A percentile compares a stretch with the other conserved stretches of the same genome.
Evolutionary conservation across 441 rosid genomes (phyloP).

Genomic region (Adansonia gregorii): DNA sequence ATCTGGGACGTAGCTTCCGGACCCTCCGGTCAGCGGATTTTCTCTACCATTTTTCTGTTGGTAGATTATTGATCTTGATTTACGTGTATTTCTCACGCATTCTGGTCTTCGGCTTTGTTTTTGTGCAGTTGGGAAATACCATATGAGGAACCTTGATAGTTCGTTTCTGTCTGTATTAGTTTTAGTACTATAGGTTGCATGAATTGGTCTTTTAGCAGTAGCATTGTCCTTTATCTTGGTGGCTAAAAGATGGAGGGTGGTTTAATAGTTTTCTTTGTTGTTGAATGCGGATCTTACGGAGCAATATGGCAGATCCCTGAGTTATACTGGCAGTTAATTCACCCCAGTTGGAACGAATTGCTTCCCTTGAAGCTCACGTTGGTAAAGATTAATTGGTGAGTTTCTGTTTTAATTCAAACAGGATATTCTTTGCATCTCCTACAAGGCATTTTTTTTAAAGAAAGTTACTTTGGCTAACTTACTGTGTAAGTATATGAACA

Average conservation of each 20-base stretch:
- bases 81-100: slow-evolving; percentile 5
- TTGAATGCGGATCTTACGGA: slow-evolving; percentile 75
- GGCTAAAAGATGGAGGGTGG: not conserved
- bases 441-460: not conserved
- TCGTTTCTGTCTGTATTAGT: not conserved
- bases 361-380: slow-evolving; percentile 79
- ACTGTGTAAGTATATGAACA: slow-evolving; percentile 25
- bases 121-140: not conserved
- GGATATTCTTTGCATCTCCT: not conserved
- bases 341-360: slow-evolving; percentile 78
- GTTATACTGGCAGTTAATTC: slow-evolving; percentile 80
- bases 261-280: slow-evolving; percentile 29
- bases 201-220: not conserved
- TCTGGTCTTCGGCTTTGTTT: not conserved
- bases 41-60: slow-evolving; percentile 82
- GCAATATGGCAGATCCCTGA: slow-evolving; percentile 97
- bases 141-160: slow-evolving; percentile 3
- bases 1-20: slow-evolving; percentile 90
- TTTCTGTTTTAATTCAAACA: slow-evolving; percentile 1
- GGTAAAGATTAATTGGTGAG: slow-evolving; percentile 84
- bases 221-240: not conserved
- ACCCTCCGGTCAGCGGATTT: slow-evolving; percentile 90
- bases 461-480: not conserved
- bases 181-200: not conserved
- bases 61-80: slow-evolving; percentile 38